Percentiles rank a stretch among this genome's conserved stretches.
Conservation (phyloP, 345 rosid species). For the Geranium rotundifolium region DNA sequence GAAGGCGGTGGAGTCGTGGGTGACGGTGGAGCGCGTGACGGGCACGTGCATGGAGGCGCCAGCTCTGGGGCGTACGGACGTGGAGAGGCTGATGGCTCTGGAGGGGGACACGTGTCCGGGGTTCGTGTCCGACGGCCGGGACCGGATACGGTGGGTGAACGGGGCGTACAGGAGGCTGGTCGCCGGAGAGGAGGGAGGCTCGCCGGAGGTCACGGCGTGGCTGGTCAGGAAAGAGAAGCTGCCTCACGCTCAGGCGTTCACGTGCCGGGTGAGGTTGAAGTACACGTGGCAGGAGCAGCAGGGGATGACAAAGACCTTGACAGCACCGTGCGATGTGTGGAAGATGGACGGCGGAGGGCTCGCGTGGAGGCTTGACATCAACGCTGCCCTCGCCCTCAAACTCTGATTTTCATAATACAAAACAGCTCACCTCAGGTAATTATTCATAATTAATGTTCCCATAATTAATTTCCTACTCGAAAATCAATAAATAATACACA, state of each 20-base stretch:
- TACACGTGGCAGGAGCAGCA: constrained; percentile 43
- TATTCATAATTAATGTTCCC: too few relatives aligned
- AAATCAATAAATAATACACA: too few relatives aligned
- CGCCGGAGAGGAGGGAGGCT: constrained; percentile 10
- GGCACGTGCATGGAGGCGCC: constrained; percentile 28
- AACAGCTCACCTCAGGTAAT: too few relatives aligned
- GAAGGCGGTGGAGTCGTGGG: constrained; percentile 38
- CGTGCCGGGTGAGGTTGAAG: constrained; percentile 57
- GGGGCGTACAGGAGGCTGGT: constrained; percentile 46
- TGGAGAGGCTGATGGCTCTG: constrained; percentile 34
- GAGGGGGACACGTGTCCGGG: constrained; percentile 63
- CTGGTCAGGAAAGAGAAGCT: constrained; percentile 40
- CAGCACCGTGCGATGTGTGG: constrained; percentile 69
- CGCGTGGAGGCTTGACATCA: constrained; percentile 76
- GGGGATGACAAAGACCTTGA: constrained; percentile 11
- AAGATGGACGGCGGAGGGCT: constrained; percentile 58
- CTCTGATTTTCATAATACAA: constrained; percentile 16
- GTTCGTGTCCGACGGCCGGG: constrained; percentile 43
- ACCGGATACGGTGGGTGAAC: constrained; percentile 54
- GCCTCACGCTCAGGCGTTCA: constrained; percentile 24
- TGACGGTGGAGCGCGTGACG: constrained; percentile 62
- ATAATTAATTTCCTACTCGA: too few relatives aligned
- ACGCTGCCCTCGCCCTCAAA: constrained; percentile 66
- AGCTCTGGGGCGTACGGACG: constrained; percentile 23
- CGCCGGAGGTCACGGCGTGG: constrained; percentile 22